Base-by-base conservation (phyloP, 176 grass and related monocot species). In the Ampelocalamus luodianensis region DNA sequence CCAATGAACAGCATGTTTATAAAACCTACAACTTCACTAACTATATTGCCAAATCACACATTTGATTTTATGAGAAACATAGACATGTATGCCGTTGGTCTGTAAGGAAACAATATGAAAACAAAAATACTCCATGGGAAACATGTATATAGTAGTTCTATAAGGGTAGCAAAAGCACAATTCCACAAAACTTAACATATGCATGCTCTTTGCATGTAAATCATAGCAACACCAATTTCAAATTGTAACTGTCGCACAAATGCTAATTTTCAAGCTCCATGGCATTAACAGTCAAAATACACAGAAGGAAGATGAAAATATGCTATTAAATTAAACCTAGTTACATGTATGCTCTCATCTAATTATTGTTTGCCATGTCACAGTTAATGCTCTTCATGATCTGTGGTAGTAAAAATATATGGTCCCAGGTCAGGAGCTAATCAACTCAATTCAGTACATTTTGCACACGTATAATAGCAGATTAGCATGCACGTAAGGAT, bases 401-500 rank as follows among this genome's bases (percentile, higher is more conserved):
- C 27, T 38, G 32, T 65, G 23, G 56, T 24, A 54, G 10, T 77
- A 82, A 82, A 86, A 37, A n/a, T 71, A 65, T 34, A 79, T 83
- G 37, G 39, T 71, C 65, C 45, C 58, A 66, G 37, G 67, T 77
- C 45, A 81, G 34, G 82, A 76, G 70, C 39, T 76, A 90, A 61
- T 81, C 64, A 85, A 82, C 56, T 72, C 22, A 16, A 56, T 75
- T 65, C 60, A 66, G 48, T 83, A 72, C 46, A 67, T 60, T 78
- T 22, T 86, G 72, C 5, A 11, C 55, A 82, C 18, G 76, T 23
- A 59, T 56, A 81, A 64, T 46, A 56, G 37, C 72, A 72, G 20
- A 90, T 73, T 38, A 78, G 42, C 74, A 59, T 9, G 80, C 32
- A 72, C 8, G 34, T 16, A 88, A 70, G 37, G 8, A 78, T 88